Evolutionary conservation across 441 rosid genomes (phyloP).

Genomic region (Pelargonium australe): DNA sequence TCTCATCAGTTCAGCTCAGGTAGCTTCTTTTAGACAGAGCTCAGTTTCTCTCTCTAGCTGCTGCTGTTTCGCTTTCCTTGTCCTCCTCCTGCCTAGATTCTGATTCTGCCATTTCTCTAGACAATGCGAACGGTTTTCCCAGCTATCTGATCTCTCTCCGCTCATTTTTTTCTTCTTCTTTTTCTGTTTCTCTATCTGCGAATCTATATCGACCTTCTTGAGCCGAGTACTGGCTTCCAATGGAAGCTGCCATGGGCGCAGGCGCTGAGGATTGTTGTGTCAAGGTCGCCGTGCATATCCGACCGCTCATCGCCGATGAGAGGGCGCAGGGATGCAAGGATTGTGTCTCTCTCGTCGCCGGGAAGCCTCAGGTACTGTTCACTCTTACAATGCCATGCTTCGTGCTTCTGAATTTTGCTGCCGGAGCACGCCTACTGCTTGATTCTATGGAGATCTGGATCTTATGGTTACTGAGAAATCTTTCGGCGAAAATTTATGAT

Average conservation of each 20-base stretch:
- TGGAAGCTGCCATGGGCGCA: conserved; percentile 46
- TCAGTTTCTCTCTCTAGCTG: conserved; percentile 16
- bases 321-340: conserved; percentile 87
- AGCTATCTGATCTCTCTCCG: not conserved
- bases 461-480: conserved; percentile 33
- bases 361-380: conserved; percentile 87
- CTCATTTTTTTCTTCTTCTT: not conserved
- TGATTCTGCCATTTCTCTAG: conserved; percentile 25
- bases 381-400: conserved; percentile 25
- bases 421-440: not conserved
- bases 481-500: conserved; percentile 15
- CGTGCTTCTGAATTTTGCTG: not conserved
- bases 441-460: conserved; percentile 38
- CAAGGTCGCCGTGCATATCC: conserved; percentile 85
- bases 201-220: not conserved
- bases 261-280: conserved; percentile 77
- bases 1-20: conserved; percentile 6
- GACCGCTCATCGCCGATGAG: conserved; percentile 96
- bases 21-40: conserved; percentile 26
- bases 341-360: conserved; percentile 75
- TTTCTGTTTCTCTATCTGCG: conserved; percentile 13
- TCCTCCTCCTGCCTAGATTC: conserved; percentile 16
- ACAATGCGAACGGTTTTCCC: conserved; percentile 36
- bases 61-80: conserved; percentile 43
- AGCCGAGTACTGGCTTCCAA: conserved; percentile 22